Conservation (phyloP, 1,284 basidiomycete species). For the Pseudozyma tsukubaensis region DNA sequence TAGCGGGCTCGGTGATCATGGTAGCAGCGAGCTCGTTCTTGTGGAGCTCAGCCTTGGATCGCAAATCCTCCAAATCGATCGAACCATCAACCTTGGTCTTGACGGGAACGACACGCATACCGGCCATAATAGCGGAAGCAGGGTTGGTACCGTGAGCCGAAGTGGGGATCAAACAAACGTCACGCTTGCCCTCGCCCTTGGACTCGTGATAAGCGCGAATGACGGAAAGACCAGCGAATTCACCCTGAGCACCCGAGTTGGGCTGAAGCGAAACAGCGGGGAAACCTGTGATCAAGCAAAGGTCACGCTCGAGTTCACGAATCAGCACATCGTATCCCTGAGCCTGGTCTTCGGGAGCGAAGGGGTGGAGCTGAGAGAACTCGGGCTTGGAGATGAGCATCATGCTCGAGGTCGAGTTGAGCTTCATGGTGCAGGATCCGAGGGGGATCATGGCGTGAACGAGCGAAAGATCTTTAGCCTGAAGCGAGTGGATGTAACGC, state of each 20-base stretch:
- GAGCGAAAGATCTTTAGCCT: constrained; percentile 92
- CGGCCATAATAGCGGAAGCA: constrained; percentile 91
- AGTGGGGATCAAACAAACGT: constrained; percentile 93
- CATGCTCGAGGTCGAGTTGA: constrained; percentile 80
- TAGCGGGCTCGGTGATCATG: constrained; percentile 85
- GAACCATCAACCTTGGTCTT: constrained; percentile 88
- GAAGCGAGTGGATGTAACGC: constrained; percentile 86
- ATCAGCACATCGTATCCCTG: constrained; percentile 87
- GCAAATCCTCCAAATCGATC: constrained; percentile 87
- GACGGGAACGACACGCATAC: constrained; percentile 92
- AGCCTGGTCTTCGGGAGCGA: constrained; percentile 89
- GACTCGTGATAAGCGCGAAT: constrained; percentile 94
- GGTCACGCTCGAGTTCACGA: constrained; percentile 87
- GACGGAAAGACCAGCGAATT: constrained; percentile 92
- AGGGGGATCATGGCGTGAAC: constrained; percentile 97
- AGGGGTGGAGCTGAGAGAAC: constrained; percentile 89
- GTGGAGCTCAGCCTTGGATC: constrained; percentile 87
- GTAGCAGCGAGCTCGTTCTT: constrained; percentile 92
- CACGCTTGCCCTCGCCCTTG: constrained; percentile 83
- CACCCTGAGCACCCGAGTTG: constrained; percentile 95
- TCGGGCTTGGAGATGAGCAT: constrained; percentile 93
- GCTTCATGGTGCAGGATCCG: constrained; percentile 75
- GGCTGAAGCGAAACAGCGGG: constrained; percentile 93
- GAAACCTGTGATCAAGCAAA: constrained; percentile 95
- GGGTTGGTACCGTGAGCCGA: constrained; percentile 88